These are phyloP conservation scores for Cynanchum wilfordii DNA, from an alignment of 257 asterid species.

Conservation along the genomic window DNA sequence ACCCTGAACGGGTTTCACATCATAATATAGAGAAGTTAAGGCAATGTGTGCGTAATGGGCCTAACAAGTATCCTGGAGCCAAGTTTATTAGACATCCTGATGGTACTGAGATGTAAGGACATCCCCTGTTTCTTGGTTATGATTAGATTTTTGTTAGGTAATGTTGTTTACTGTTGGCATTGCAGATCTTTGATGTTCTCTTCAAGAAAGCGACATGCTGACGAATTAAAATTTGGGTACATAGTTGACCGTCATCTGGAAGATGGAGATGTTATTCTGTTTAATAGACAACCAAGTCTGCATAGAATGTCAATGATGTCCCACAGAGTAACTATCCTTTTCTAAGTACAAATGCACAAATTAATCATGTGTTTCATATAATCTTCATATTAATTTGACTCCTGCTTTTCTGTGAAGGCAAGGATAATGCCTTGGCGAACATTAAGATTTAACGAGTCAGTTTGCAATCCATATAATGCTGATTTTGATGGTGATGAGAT, in stretches of 20 bases:
- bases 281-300: slow-evolving; percentile 93
- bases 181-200: slow-evolving; percentile 50
- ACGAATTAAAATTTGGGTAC: slow-evolving; percentile 72
- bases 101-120: slow-evolving; percentile 74
- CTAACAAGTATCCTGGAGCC: slow-evolving; percentile 91
- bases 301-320: slow-evolving; percentile 97
- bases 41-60: slow-evolving; percentile 92
- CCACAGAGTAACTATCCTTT: slow-evolving; percentile 60
- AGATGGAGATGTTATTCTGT: slow-evolving; percentile 83
- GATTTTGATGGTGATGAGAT: slow-evolving; percentile 99
- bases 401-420: slow-evolving; percentile 47
- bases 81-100: slow-evolving; percentile 63
- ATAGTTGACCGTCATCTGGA: slow-evolving; percentile 83
- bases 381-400: neutral
- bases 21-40: slow-evolving; percentile 90
- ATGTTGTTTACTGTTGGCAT: neutral
- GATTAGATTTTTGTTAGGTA: neutral
- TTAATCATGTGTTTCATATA: neutral
- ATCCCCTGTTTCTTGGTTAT: slow-evolving; percentile 1
- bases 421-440: slow-evolving; percentile 99
- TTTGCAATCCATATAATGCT: slow-evolving; percentile 96
- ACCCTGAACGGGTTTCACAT: slow-evolving; percentile 88
- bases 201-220: slow-evolving; percentile 66
- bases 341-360: slow-evolving; percentile 2
- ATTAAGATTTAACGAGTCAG: slow-evolving; percentile 91